These are phyloP conservation scores for Phragmites australis DNA, from an alignment of 176 grass and related monocot species.

Conservation along the genomic window DNA sequence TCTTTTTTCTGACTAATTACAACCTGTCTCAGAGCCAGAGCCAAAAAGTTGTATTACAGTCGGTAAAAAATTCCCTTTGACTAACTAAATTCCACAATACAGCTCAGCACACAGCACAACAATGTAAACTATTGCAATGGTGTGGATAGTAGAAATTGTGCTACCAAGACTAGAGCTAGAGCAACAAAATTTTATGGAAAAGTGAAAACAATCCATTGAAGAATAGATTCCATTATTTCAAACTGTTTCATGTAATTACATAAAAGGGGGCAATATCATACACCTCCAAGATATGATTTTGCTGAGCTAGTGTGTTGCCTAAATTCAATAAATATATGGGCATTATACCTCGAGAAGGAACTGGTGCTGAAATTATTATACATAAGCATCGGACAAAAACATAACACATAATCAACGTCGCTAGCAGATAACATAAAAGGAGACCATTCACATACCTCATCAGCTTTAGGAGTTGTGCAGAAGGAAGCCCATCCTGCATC, in stretches of 20 bases:
- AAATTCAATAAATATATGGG: background rate
- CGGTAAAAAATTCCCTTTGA: background rate
- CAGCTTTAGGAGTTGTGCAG: slow-evolving; percentile 77
- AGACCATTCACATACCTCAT: slow-evolving; percentile 63
- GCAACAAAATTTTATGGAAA: background rate
- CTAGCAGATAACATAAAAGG: background rate
- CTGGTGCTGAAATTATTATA: slow-evolving; percentile 16
- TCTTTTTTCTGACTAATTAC: slow-evolving; percentile 1
- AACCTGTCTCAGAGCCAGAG: background rate
- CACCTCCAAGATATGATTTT: background rate
- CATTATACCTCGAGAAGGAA: background rate
- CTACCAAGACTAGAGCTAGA: background rate
- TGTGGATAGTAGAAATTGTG: background rate
- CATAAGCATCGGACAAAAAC: background rate
- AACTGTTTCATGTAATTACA: background rate
- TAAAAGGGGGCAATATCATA: background rate
- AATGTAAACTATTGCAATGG: background rate
- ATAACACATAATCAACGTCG: background rate
- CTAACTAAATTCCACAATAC: background rate
- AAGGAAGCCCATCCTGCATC: slow-evolving; percentile 80
- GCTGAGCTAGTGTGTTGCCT: background rate
- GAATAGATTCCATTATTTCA: background rate
- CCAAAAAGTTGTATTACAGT: background rate
- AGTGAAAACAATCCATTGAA: background rate
- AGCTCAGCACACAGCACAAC: background rate